Conservation (phyloP, 495 filamentous ascomycete species). For the Aspergillus cristatus region DNA sequence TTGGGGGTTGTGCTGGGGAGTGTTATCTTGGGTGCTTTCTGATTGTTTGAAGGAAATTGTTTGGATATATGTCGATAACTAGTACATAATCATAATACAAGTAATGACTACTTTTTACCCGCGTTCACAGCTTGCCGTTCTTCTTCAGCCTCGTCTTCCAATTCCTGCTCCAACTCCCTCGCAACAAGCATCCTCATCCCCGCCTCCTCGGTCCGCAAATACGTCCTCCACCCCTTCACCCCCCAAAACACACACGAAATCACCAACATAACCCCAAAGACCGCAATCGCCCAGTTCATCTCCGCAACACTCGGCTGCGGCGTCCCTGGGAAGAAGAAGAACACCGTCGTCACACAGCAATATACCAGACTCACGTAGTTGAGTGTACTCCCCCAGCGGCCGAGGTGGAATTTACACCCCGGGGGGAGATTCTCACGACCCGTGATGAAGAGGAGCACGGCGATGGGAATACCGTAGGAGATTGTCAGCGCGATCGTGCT, state of each 20-base stretch:
- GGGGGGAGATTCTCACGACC: conserved; percentile 34
- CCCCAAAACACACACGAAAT: conserved; percentile 36
- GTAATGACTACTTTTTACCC: too few relatives aligned
- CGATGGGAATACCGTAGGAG: conserved; percentile 35
- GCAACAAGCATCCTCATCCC: conserved; percentile 33
- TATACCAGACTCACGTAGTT: conserved; percentile 35
- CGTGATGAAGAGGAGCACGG: conserved; percentile 21
- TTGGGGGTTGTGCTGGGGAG: conserved; percentile 29
- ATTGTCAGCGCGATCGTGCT: conserved; percentile 38
- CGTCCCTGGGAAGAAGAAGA: conserved; percentile 35
- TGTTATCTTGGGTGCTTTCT: conserved; percentile 19
- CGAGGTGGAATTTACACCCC: conserved; percentile 26
- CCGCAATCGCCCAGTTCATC: conserved; percentile 41
- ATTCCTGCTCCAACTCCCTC: conserved; percentile 22
- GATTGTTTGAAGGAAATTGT: conserved; percentile 1
- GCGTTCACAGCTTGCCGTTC: too few relatives aligned
- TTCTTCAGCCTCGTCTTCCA: too few relatives aligned
- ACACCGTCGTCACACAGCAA: conserved; percentile 32
- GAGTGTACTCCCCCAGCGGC: conserved; percentile 17
- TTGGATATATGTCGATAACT: too few relatives aligned
- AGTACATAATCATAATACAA: too few relatives aligned
- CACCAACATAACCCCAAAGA: conserved; percentile 41
- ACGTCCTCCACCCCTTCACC: conserved; percentile 24
- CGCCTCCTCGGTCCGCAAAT: conserved; percentile 33
- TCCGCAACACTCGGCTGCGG: conserved; percentile 30